These are phyloP conservation scores for Trichosporon sp. DNA, from an alignment of 1,284 basidiomycete species.

Conservation along the genomic window DNA sequence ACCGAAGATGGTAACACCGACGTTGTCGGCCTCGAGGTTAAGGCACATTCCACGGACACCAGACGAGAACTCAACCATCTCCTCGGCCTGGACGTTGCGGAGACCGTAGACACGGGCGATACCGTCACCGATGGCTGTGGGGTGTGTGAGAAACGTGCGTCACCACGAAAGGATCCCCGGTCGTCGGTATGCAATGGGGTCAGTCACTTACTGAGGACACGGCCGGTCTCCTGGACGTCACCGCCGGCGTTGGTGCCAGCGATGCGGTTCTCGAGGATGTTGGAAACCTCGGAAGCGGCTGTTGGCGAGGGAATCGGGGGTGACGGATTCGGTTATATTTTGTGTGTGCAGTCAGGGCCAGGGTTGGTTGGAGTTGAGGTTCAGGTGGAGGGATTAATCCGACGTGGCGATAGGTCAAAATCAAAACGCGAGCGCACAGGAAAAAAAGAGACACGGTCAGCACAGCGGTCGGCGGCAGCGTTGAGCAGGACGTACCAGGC, in stretches of 20 bases:
- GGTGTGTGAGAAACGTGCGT: constrained; percentile 12
- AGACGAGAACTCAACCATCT: constrained; percentile 99
- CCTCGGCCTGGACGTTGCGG: constrained; percentile 82
- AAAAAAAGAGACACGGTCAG: constrained; percentile 13
- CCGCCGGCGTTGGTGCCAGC: constrained; percentile 82
- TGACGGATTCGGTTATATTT: constrained; percentile 7
- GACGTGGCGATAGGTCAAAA: constrained; percentile 7
- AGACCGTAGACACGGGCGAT: constrained; percentile 95
- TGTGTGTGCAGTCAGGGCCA: constrained; percentile 4
- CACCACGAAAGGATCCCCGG: background rate
- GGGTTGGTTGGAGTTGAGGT: constrained; percentile 8
- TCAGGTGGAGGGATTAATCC: background rate
- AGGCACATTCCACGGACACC: constrained; percentile 98
- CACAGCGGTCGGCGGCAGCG: background rate
- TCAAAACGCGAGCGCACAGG: background rate
- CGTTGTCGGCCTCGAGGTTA: constrained; percentile 99
- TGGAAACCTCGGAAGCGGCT: constrained; percentile 99
- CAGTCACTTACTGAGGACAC: constrained; percentile 77
- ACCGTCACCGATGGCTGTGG: constrained; percentile 95
- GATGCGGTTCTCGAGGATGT: constrained; percentile 98
- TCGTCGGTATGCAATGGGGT: background rate
- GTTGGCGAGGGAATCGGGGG: constrained; percentile 11
- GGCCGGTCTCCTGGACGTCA: constrained; percentile 98
- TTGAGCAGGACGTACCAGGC: constrained; percentile 64
- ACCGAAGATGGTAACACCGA: constrained; percentile 99